phyloP scores from a whole-genome alignment of 441 rosid genomes.

The Sinapis alba region DNA sequence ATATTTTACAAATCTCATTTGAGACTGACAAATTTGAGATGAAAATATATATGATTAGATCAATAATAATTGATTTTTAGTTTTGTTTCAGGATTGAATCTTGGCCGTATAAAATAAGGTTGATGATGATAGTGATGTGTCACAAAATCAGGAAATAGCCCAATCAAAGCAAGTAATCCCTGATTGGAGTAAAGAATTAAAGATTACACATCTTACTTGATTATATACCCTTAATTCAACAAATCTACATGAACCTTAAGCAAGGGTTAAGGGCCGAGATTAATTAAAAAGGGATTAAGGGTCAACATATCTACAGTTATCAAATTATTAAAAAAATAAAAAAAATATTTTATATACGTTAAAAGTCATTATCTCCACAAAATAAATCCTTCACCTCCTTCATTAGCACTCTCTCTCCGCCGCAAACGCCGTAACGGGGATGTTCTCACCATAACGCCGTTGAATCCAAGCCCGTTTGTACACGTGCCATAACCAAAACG shows the following conservation, averaged over 20 bases:
- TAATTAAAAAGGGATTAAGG: background rate
- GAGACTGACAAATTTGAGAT: background rate
- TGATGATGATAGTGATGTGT: conserved; percentile 23
- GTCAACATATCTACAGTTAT: conserved; percentile 32
- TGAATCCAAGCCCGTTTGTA: conserved; percentile 43
- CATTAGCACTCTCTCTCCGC: conserved; percentile 21
- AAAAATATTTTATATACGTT: background rate
- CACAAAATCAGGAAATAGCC: conserved; percentile 7
- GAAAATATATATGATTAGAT: background rate
- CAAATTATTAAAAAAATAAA: background rate
- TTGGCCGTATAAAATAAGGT: conserved; percentile 24
- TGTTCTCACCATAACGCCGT: conserved; percentile 55
- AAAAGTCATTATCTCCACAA: conserved; percentile 33
- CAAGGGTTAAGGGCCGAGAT: conserved; percentile 30
- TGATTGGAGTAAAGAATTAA: conserved; percentile 21
- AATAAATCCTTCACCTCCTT: conserved; percentile 2
- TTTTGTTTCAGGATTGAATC: conserved; percentile 9
- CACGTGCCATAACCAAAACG: background rate
- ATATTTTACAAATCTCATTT: background rate
- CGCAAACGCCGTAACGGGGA: conserved; percentile 63
- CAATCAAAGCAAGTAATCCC: conserved; percentile 2
- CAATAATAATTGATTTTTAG: background rate
- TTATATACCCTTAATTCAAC: conserved; percentile 34
- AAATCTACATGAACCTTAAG: conserved; percentile 32
- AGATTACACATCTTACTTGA: conserved; percentile 1